Evolutionary conservation across 2,329 filamentous ascomycete species (phyloP).

Genomic region (Berkeleyomyces basicola): DNA sequence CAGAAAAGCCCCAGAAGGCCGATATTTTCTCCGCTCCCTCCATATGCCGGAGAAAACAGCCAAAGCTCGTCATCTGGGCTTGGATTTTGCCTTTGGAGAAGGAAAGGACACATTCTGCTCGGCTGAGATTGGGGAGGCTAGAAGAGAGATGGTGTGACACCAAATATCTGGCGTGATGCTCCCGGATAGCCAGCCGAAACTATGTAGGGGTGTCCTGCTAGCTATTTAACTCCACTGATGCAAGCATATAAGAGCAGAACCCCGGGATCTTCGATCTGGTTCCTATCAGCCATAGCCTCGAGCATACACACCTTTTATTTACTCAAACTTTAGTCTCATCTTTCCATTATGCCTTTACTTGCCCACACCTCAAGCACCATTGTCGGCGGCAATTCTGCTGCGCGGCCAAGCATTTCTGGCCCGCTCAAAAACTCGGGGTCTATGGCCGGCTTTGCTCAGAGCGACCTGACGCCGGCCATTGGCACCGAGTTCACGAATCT

Average conservation of each 20-base stretch:
- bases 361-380: background rate
- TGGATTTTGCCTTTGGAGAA: background rate
- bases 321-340: background rate
- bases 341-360: conserved; percentile 8
- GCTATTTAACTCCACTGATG: too few species aligned
- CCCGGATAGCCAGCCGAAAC: background rate
- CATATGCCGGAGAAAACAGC: background rate
- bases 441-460: conserved; percentile 27
- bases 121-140: background rate
- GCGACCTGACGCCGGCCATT: conserved; percentile 37
- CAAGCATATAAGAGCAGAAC: too few species aligned
- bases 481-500: conserved; percentile 35
- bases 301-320: background rate
- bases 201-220: too few species aligned
- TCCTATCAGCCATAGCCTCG: too few species aligned
- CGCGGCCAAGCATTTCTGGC: conserved; percentile 2
- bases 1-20: background rate
- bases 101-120: background rate
- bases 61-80: background rate
- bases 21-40: conserved; percentile 1
- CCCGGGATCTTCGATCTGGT: too few species aligned
- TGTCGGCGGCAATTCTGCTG: conserved; percentile 7
- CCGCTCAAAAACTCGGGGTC: conserved; percentile 23
- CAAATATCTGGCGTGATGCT: background rate
- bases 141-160: background rate